Conservation (phyloP, 2,329 filamentous ascomycete genomes). For the Sordariomycetes sp. region DNA sequence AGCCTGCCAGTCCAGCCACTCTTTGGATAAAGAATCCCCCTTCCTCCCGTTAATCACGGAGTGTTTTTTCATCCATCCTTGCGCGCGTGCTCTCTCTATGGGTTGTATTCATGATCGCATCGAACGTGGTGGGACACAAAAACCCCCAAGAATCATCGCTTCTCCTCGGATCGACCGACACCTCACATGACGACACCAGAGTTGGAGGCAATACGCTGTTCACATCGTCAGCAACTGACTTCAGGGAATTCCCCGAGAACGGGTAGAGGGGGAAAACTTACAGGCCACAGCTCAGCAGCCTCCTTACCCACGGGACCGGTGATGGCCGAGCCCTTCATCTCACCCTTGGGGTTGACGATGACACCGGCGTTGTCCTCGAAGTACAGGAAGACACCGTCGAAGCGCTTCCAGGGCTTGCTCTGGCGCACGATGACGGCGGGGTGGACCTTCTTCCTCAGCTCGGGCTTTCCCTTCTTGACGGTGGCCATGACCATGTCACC, state of each 20-base stretch:
- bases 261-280: conserved; percentile 37
- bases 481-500: conserved; percentile 99
- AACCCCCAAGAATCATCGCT: conserved; percentile 15
- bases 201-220: conserved; percentile 97
- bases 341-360: conserved; percentile 99
- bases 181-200: conserved; percentile 99
- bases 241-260: background rate
- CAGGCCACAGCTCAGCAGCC: conserved; percentile 98
- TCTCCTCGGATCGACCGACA: conserved; percentile 17
- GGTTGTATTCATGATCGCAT: conserved; percentile 15
- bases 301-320: conserved; percentile 99
- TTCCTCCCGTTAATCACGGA: background rate
- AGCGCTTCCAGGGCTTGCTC: conserved; percentile 98
- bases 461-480: conserved; percentile 99
- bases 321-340: conserved; percentile 99
- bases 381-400: conserved; percentile 98
- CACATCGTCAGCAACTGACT: conserved; percentile 12
- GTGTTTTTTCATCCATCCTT: background rate
- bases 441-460: conserved; percentile 99
- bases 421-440: conserved; percentile 97
- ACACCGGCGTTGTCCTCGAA: conserved; percentile 99
- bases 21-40: no score
- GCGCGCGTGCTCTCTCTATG: background rate
- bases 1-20: conserved; percentile 12
- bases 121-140: conserved; percentile 18